These are phyloP conservation scores for Phallus indusiatus DNA, from an alignment of 768 basidiomycete genomes.

Conservation along the genomic window DNA sequence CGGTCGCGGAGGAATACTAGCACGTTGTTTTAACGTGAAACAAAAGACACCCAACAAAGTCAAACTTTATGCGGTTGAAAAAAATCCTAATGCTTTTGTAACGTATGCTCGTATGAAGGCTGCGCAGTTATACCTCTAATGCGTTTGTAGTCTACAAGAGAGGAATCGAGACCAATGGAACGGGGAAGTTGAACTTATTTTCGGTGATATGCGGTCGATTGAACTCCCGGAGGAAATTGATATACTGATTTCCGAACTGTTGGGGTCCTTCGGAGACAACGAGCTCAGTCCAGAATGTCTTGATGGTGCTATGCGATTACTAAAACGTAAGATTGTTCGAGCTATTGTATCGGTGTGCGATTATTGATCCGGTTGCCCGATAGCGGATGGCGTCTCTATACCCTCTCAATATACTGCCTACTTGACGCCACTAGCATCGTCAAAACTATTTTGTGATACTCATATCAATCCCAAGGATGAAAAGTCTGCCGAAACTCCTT, in stretches of 20 bases:
- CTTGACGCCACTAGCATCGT: slow-evolving; percentile 88
- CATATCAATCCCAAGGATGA: slow-evolving; percentile 39
- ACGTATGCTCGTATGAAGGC: slow-evolving; percentile 50
- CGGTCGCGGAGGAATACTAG: slow-evolving; percentile 87
- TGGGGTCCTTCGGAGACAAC: slow-evolving; percentile 98
- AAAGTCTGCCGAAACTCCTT: slow-evolving; percentile 85
- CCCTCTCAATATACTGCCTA: slow-evolving; percentile 94
- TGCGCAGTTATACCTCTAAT: not conserved
- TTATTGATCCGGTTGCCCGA: not conserved
- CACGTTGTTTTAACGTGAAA: slow-evolving; percentile 72
- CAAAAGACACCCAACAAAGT: slow-evolving; percentile 54
- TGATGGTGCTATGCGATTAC: slow-evolving; percentile 87
- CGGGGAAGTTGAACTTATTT: slow-evolving; percentile 66
- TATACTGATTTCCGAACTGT: slow-evolving; percentile 88
- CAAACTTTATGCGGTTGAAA: slow-evolving; percentile 82
- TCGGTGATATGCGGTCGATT: slow-evolving; percentile 88
- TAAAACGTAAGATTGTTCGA: slow-evolving; percentile 59
- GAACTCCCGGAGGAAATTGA: slow-evolving; percentile 82
- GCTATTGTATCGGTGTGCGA: not conserved
- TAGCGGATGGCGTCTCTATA: slow-evolving; percentile 91
- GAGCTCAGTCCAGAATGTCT: slow-evolving; percentile 97
- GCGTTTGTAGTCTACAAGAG: slow-evolving; percentile 62
- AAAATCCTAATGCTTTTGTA: slow-evolving; percentile 92
- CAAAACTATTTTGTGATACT: slow-evolving; percentile 85
- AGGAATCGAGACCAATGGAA: slow-evolving; percentile 79